A percentile compares a stretch with the other conserved stretches of the same genome.
These are phyloP conservation scores for Lanmaoa pseudosensibilis DNA, from an alignment of 768 basidiomycete genomes.

Conservation along the genomic window DNA sequence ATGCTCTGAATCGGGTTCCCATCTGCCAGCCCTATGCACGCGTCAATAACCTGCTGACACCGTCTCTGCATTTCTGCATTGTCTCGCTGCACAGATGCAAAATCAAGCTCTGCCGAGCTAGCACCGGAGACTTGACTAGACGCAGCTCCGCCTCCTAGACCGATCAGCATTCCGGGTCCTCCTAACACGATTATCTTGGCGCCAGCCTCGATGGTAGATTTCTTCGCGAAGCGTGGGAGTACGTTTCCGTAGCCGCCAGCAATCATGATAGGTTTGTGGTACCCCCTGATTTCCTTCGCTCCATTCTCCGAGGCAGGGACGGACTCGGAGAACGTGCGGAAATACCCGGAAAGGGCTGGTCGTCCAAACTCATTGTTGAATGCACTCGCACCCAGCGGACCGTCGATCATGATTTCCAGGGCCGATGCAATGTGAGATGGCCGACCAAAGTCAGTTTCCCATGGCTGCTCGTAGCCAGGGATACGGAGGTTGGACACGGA, in stretches of 20 bases:
- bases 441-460: slow-evolving; percentile 93
- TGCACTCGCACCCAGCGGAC: slow-evolving; percentile 89
- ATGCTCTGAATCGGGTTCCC: slow-evolving; percentile 89
- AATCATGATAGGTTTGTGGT: slow-evolving; percentile 99
- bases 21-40: slow-evolving; percentile 63
- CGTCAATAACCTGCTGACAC: slow-evolving; percentile 96
- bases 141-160: slow-evolving; percentile 94
- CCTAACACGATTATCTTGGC: slow-evolving; percentile 91
- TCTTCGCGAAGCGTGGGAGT: slow-evolving; percentile 76
- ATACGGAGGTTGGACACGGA: slow-evolving; percentile 93
- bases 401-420: slow-evolving; percentile 96
- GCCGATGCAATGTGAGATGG: slow-evolving; percentile 91
- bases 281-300: slow-evolving; percentile 74
- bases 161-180: slow-evolving; percentile 95
- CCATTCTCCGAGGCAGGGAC: slow-evolving; percentile 56
- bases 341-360: slow-evolving; percentile 90
- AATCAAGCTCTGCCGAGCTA: slow-evolving; percentile 90
- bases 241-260: slow-evolving; percentile 97
- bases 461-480: slow-evolving; percentile 87
- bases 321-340: slow-evolving; percentile 88
- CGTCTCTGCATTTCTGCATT: slow-evolving; percentile 98
- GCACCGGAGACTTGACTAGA: slow-evolving; percentile 91
- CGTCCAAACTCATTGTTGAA: slow-evolving; percentile 99
- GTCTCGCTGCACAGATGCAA: slow-evolving; percentile 95
- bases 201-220: slow-evolving; percentile 72